Evolutionary conservation across 2,329 filamentous ascomycete species (phyloP).

Genomic region (Stagonosporopsis cucurbitacearum): DNA sequence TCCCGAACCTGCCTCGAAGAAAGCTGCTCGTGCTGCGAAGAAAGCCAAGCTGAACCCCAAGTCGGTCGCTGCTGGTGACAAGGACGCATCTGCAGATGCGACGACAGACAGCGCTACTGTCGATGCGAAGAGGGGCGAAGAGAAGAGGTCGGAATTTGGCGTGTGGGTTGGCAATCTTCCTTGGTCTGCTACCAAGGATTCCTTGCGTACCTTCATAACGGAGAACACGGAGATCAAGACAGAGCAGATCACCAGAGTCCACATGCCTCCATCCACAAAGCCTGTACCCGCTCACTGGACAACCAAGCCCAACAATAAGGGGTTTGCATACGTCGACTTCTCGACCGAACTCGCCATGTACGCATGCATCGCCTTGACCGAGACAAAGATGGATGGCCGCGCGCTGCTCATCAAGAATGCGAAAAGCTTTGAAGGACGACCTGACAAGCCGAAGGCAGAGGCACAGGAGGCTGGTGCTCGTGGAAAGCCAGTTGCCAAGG

Average conservation of each 20-base stretch:
- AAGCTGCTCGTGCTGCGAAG: conserved; percentile 86
- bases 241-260: conserved; percentile 80
- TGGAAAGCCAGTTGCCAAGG: conserved; percentile 41
- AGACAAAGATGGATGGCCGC: conserved; percentile 77
- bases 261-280: conserved; percentile 69
- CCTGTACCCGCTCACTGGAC: conserved; percentile 48
- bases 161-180: conserved; percentile 96
- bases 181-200: conserved; percentile 77
- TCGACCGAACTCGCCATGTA: conserved; percentile 70
- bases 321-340: conserved; percentile 97
- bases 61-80: conserved; percentile 21
- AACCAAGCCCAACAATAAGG: conserved; percentile 75
- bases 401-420: conserved; percentile 92
- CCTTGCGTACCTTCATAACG: conserved; percentile 81
- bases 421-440: conserved; percentile 88
- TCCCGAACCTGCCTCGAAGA: conserved; percentile 96
- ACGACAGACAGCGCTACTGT: conserved; percentile 23
- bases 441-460: conserved; percentile 65
- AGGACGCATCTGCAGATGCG: conserved; percentile 14
- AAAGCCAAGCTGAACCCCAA: conserved; percentile 68
- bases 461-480: conserved; percentile 28
- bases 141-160: conserved; percentile 75
- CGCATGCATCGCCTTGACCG: conserved; percentile 84
- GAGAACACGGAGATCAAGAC: conserved; percentile 65
- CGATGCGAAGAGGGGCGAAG: conserved; percentile 46